A percentile compares a stretch with the other conserved stretches of the same genome.
These are phyloP conservation scores for Flaveria brownii DNA, from an alignment of 129 eudicot genomes.

Conservation along the genomic window DNA sequence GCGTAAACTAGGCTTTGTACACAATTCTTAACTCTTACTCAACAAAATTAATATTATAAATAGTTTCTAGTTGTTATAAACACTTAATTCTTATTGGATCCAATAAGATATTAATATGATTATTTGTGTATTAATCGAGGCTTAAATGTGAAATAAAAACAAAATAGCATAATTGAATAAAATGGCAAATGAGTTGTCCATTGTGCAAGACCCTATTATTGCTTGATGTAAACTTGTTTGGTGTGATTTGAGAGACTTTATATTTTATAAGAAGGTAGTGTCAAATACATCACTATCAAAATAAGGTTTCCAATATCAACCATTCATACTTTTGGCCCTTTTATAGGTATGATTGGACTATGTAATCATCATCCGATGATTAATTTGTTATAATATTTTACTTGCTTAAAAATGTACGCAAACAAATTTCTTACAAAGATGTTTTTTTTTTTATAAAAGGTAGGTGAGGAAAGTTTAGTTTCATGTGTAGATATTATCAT, in stretches of 20 bases:
- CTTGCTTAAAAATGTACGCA: background rate
- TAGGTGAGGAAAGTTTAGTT: background rate
- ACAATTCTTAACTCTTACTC: too few relatives aligned
- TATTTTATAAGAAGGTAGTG: constrained; percentile 19
- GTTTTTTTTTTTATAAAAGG: too few relatives aligned
- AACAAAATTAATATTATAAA: background rate
- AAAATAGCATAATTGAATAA: background rate
- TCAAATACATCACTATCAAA: constrained; percentile 33
- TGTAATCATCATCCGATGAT: constrained; percentile 23
- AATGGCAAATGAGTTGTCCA: background rate
- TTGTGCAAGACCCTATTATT: background rate
- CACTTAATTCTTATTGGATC: background rate
- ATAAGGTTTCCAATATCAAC: constrained; percentile 29
- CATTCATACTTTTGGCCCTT: constrained; percentile 25
- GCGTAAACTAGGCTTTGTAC: background rate
- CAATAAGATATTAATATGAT: background rate
- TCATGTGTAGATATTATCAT: background rate
- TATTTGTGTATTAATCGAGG: background rate
- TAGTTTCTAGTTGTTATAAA: background rate
- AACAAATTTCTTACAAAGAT: background rate
- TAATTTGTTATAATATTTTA: background rate
- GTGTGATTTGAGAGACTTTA: constrained; percentile 17
- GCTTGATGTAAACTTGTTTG: constrained; percentile 32
- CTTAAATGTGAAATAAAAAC: background rate
- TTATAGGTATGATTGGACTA: constrained; percentile 16